phyloP scores from a whole-genome alignment of 140 eudicot genomes.

The Stevia rebaudiana region DNA sequence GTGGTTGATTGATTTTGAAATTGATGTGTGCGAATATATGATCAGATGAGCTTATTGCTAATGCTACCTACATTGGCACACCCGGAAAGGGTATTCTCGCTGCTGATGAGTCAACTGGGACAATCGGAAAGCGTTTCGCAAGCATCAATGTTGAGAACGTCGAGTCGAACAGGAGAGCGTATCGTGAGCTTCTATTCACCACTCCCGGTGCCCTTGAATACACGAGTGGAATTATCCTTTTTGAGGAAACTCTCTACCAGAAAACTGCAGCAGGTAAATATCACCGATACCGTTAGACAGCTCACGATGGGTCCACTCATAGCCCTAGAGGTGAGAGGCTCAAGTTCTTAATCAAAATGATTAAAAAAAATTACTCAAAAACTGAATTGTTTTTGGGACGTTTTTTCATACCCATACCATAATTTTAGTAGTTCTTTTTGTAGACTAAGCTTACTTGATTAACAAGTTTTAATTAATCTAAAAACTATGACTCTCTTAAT shows the following conservation, averaged over 20 bases:
- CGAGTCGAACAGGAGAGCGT: constrained; percentile 49
- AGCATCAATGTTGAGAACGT: constrained; percentile 55
- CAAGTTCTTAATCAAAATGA: too few species aligned
- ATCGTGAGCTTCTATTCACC: constrained; percentile 62
- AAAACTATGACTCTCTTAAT: too few species aligned
- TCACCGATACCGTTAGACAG: too few species aligned
- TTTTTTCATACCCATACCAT: too few species aligned
- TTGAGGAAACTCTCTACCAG: constrained; percentile 61
- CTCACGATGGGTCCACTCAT: too few species aligned
- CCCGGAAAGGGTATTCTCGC: constrained; percentile 75
- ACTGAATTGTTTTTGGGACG: too few species aligned
- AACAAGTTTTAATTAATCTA: too few species aligned
- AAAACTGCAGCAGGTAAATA: constrained; percentile 46
- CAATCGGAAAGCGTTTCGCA: constrained; percentile 61
- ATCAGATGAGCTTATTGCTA: constrained; percentile 56
- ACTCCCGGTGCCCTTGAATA: constrained; percentile 52
- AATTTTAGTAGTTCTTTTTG: too few species aligned
- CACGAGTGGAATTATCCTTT: constrained; percentile 54
- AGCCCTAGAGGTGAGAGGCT: too few species aligned
- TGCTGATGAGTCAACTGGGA: constrained; percentile 67
- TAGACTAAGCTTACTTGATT: too few species aligned
- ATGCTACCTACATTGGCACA: constrained; percentile 58
- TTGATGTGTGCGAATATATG: background rate
- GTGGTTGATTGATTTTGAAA: background rate
- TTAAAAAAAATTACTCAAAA: too few species aligned